phyloP scores from a whole-genome alignment of 1,284 basidiomycete genomes.

The Ceratobasidium sp. region DNA sequence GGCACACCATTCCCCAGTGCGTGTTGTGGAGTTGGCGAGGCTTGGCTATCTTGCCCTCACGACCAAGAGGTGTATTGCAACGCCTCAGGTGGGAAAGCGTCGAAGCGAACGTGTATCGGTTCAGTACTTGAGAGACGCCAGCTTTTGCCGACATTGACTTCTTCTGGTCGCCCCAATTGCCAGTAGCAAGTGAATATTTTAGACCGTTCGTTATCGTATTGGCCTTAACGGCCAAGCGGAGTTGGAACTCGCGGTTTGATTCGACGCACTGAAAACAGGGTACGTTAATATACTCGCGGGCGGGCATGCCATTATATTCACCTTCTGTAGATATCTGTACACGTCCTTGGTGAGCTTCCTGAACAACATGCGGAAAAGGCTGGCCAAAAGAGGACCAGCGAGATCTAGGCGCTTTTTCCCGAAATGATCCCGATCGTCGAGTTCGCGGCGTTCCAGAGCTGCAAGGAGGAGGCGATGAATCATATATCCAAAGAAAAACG shows the following conservation, averaged over 20 bases:
- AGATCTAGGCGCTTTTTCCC: constrained; percentile 98
- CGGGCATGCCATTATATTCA: constrained; percentile 51
- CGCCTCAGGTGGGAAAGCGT: constrained; percentile 97
- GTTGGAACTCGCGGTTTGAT: constrained; percentile 93
- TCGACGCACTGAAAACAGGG: constrained; percentile 80
- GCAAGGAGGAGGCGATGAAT: constrained; percentile 94
- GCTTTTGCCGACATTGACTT: constrained; percentile 98
- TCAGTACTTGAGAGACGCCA: constrained; percentile 98
- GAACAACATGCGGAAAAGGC: constrained; percentile 97
- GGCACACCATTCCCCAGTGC: constrained; percentile 99
- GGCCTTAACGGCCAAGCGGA: constrained; percentile 91
- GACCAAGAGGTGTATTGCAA: constrained; percentile 96
- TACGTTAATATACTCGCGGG: constrained; percentile 41
- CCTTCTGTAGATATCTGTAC: constrained; percentile 96
- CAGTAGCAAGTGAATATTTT: constrained; percentile 97
- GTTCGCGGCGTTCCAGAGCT: constrained; percentile 90
- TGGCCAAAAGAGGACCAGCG: constrained; percentile 92
- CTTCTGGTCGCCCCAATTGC: constrained; percentile 99
- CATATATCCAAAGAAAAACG: constrained; percentile 99
- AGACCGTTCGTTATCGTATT: constrained; percentile 98
- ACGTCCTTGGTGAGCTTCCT: constrained; percentile 96
- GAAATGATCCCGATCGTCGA: constrained; percentile 99
- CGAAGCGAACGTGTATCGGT: constrained; percentile 98
- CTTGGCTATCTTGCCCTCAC: constrained; percentile 99
- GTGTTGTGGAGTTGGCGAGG: constrained; percentile 99